Percentiles rank a stretch among this genome's conserved stretches.
phyloP scores from a whole-genome alignment of 2,329 filamentous ascomycete species.

The Xenosphaeropsis pyriputrescens region DNA sequence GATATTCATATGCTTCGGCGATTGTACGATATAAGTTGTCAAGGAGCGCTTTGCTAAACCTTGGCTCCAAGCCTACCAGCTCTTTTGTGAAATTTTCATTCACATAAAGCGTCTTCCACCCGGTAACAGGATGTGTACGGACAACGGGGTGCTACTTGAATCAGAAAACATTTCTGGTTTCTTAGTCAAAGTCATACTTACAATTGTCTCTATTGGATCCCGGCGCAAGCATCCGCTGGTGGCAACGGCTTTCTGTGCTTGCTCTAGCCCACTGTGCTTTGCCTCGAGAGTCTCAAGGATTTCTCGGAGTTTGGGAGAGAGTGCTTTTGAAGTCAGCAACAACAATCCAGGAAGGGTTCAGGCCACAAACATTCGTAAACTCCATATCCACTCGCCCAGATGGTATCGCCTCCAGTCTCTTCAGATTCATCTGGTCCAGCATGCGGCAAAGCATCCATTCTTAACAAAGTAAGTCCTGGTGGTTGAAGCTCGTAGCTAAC shows the following conservation, averaged over 20 bases:
- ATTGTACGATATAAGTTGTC: slow-evolving; percentile 30
- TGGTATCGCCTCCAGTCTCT: slow-evolving; percentile 29
- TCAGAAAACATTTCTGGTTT: slow-evolving; percentile 16
- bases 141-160: slow-evolving; percentile 32
- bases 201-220: slow-evolving; percentile 1
- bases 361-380: slow-evolving; percentile 29
- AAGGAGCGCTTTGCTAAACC: slow-evolving; percentile 26
- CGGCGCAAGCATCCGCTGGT: not conserved
- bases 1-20: slow-evolving; percentile 32
- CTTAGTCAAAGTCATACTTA: not conserved
- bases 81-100: slow-evolving; percentile 32
- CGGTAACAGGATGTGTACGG: slow-evolving; percentile 31
- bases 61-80: slow-evolving; percentile 32
- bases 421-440: not conserved
- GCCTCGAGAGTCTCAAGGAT: not conserved
- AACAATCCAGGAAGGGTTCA: slow-evolving; percentile 29
- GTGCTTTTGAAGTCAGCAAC: slow-evolving; percentile 8
- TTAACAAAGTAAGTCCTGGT: slow-evolving; percentile 32
- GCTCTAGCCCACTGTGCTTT: not conserved
- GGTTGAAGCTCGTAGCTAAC: slow-evolving; percentile 35
- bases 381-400: slow-evolving; percentile 30
- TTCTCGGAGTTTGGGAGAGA: not conserved
- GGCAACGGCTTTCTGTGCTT: not conserved
- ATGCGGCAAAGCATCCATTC: slow-evolving; percentile 33
- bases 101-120: slow-evolving; percentile 28